Percentiles rank a stretch among this genome's conserved stretches.
Evolutionary conservation across 257 asterid genomes (phyloP).

Genomic region (Leonotis leonurus): DNA sequence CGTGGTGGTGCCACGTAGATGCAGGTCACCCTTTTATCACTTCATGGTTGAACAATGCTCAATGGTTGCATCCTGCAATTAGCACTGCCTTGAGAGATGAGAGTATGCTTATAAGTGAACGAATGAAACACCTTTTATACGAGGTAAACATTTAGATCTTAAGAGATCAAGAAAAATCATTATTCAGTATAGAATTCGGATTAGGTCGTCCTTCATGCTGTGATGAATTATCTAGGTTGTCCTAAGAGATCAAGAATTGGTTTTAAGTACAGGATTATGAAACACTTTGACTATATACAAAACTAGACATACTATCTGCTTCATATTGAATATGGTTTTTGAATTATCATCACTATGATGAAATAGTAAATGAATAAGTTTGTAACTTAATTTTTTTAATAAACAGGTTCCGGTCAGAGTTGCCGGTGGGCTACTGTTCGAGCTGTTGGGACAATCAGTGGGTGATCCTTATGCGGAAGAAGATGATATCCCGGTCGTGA

Average conservation of each 20-base stretch:
- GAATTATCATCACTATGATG: neutral
- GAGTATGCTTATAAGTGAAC: conserved; percentile 41
- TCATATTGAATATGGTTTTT: neutral
- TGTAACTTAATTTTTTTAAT: neutral
- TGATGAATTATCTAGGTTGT: too few relatives aligned
- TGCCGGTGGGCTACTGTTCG: conserved; percentile 45
- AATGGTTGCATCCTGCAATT: conserved; percentile 46
- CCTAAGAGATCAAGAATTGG: neutral
- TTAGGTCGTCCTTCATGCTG: too few relatives aligned
- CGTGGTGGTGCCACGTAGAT: conserved; percentile 48
- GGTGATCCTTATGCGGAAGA: conserved; percentile 33
- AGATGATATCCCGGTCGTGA: conserved; percentile 40
- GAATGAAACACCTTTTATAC: conserved; percentile 45
- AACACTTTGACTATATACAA: neutral
- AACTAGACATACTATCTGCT: neutral
- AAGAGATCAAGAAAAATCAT: too few relatives aligned
- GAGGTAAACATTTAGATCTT: conserved; percentile 27
- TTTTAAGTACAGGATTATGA: neutral
- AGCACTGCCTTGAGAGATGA: conserved; percentile 41
- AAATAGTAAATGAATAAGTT: neutral
- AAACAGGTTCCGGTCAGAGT: conserved; percentile 47
- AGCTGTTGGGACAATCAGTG: conserved; percentile 43
- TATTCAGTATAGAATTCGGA: too few relatives aligned
- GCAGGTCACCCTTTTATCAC: conserved; percentile 27
- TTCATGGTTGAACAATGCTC: conserved; percentile 36